Evolutionary conservation across 352 stramenopile species (phyloP), one percentile per base, ranked within the genome.

Genomic region (Globisporangium sylvaticum): DNA sequence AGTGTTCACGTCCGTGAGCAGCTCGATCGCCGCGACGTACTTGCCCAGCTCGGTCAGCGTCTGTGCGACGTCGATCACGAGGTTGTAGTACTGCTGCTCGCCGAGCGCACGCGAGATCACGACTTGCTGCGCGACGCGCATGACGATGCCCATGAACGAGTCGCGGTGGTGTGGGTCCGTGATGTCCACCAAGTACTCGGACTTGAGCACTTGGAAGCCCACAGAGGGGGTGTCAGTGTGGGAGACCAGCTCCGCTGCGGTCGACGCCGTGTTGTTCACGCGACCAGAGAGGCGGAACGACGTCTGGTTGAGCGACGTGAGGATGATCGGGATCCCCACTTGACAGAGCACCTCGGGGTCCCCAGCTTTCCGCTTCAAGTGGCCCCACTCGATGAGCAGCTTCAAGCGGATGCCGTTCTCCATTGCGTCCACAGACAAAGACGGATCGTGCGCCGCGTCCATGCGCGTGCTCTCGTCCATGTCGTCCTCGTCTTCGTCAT

Each of bases 1-100:
- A 24, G 85, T 91, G 70, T 95, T 95, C 58, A 95, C 85, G 50
- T 95, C 87, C 1, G 86, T 95, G 27, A 95, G 76, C 20, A 95
- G 72, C 62, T 95, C 87, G 46, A 95, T 93, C 14, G 87, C 87
- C 12, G 85, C 86, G 9, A 92, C 84, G 61, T 93, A 91, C 61
- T 95, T 93, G 55, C 81, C 85, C 24, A 92, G 44, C 52, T 94
- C 85, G 0, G 85, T 93, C 31, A 95, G 75, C 12, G 87, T 91
- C 68, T 89, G 78, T 0, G 83, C 85, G 12, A 94, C 84, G 32
- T 94, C 85, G n/a, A 91, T 84, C 20, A 92, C 83, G 56, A 95
- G 70, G 4, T 78, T 79, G 67, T 93, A 91, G 73, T 92, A 91
- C 27, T 87, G 76, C 60, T 88, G 74, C 58, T 94, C 80, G 8